Percentiles rank a stretch among this genome's conserved stretches.
phyloP scores from a whole-genome alignment of 192 early-diverging fungal species.

The Geranomyces michiganensis region DNA sequence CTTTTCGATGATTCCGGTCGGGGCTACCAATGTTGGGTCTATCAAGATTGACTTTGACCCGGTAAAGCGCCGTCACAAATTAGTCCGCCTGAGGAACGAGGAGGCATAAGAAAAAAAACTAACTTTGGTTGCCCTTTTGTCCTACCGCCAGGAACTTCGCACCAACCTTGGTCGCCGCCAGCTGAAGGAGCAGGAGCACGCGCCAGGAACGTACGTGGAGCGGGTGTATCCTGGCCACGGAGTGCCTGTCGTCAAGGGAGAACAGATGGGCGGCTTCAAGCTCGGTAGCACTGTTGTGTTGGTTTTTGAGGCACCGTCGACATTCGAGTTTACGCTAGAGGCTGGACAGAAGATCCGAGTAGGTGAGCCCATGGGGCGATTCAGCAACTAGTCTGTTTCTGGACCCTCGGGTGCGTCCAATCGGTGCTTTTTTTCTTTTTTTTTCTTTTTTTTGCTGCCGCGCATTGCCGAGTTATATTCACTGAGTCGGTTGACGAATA shows the following conservation, averaged over 20 bases:
- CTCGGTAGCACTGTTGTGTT: constrained; percentile 95
- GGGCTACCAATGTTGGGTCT: constrained; percentile 96
- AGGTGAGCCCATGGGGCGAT: constrained; percentile 71
- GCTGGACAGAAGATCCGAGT: constrained; percentile 77
- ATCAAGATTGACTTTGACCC: constrained; percentile 94
- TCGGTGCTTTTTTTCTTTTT: too few species aligned
- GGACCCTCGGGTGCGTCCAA: too few species aligned
- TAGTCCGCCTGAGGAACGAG: not conserved
- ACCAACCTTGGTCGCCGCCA: constrained; percentile 50
- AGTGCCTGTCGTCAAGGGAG: constrained; percentile 71
- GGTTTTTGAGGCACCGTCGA: constrained; percentile 91
- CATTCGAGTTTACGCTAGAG: constrained; percentile 76
- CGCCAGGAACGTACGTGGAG: constrained; percentile 77
- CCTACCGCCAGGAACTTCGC: constrained; percentile 37
- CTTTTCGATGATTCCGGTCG: constrained; percentile 96
- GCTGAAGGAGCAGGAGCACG: constrained; percentile 28
- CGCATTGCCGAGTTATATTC: too few species aligned
- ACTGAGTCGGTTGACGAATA: too few species aligned
- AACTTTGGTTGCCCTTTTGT: not conserved
- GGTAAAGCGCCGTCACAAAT: constrained; percentile 52
- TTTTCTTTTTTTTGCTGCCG: too few species aligned
- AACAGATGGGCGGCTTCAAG: constrained; percentile 94
- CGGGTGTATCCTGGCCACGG: constrained; percentile 72
- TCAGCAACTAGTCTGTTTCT: constrained; percentile 1
- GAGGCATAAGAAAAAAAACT: too few species aligned